Percentiles rank a stretch among this genome's conserved stretches.
phyloP scores from a whole-genome alignment of 345 rosid genomes.

The Euphorbia pulcherrima region DNA sequence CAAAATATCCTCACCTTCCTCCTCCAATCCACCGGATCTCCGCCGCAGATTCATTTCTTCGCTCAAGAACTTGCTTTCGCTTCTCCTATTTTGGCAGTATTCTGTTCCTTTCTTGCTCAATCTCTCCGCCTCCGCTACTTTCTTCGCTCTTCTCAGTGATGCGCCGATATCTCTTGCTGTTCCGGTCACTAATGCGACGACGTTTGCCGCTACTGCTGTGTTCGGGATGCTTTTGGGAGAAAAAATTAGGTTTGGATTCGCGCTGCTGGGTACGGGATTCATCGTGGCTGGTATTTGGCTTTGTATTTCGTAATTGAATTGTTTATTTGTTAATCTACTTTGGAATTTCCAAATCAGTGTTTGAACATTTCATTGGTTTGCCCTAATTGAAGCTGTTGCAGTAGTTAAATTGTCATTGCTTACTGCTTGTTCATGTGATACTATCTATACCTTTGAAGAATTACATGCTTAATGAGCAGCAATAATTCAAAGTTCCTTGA shows the following conservation, averaged over 20 bases:
- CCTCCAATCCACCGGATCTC: slow-evolving; percentile 25
- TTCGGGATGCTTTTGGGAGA: slow-evolving; percentile 73
- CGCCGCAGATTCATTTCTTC: slow-evolving; percentile 36
- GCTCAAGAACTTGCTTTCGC: slow-evolving; percentile 47
- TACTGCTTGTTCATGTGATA: background rate
- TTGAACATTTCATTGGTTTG: background rate
- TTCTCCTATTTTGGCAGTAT: slow-evolving; percentile 85
- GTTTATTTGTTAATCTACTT: background rate
- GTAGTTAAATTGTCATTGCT: background rate
- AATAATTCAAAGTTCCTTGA: background rate
- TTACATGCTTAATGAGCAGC: background rate
- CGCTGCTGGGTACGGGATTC: slow-evolving; percentile 58
- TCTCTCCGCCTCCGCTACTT: slow-evolving; percentile 84
- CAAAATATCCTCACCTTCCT: slow-evolving; percentile 24
- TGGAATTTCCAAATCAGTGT: background rate
- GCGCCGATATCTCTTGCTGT: slow-evolving; percentile 81
- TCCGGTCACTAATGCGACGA: slow-evolving; percentile 88
- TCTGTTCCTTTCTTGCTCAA: slow-evolving; percentile 74
- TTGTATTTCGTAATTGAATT: slow-evolving; percentile 45
- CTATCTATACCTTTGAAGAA: background rate
- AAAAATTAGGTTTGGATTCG: slow-evolving; percentile 49
- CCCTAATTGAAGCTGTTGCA: background rate
- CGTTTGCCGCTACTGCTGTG: slow-evolving; percentile 85
- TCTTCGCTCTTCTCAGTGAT: slow-evolving; percentile 66
- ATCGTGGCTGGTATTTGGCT: slow-evolving; percentile 80